Conservation (phyloP, 1,284 basidiomycete species). For the Pisolithus thermaeus region DNA sequence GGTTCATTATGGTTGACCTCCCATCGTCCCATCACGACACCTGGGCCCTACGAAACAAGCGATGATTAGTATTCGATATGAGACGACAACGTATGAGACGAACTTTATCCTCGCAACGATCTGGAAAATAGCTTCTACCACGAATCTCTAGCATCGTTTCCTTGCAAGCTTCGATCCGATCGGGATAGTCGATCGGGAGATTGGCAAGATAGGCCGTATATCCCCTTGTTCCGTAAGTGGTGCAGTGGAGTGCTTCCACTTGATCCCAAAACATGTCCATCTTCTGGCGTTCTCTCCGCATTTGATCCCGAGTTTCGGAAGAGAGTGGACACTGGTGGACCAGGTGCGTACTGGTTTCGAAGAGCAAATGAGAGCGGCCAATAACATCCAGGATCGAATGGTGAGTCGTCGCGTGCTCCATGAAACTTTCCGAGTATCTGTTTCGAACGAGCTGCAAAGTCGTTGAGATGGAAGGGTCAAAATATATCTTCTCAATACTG, state of each 20-base stretch:
- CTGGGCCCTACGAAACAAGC: neutral
- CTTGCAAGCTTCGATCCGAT: slow-evolving; percentile 6
- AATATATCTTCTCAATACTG: no score
- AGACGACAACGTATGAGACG: neutral
- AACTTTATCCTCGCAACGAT: slow-evolving; percentile 3
- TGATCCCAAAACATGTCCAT: slow-evolving; percentile 3
- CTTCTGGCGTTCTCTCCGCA: neutral
- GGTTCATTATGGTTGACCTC: slow-evolving; percentile 4
- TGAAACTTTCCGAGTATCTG: no score
- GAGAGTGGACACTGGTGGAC: neutral
- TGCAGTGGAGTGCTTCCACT: slow-evolving; percentile 4
- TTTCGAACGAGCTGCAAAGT: no score
- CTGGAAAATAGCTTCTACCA: slow-evolving; percentile 2
- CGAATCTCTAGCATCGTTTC: slow-evolving; percentile 2
- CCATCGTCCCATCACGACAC: slow-evolving; percentile 1
- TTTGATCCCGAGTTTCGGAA: neutral
- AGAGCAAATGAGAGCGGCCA: neutral
- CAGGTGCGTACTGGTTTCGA: neutral
- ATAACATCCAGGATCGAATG: no score
- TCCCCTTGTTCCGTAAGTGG: slow-evolving; percentile 7
- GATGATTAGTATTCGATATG: no score
- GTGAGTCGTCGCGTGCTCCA: no score
- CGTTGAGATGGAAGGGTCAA: no score
- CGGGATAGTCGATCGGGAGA: neutral
- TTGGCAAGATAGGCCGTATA: slow-evolving; percentile 5